These are phyloP conservation scores for Fusarium graminum DNA, from an alignment of 2,329 filamentous ascomycete genomes.

Conservation along the genomic window DNA sequence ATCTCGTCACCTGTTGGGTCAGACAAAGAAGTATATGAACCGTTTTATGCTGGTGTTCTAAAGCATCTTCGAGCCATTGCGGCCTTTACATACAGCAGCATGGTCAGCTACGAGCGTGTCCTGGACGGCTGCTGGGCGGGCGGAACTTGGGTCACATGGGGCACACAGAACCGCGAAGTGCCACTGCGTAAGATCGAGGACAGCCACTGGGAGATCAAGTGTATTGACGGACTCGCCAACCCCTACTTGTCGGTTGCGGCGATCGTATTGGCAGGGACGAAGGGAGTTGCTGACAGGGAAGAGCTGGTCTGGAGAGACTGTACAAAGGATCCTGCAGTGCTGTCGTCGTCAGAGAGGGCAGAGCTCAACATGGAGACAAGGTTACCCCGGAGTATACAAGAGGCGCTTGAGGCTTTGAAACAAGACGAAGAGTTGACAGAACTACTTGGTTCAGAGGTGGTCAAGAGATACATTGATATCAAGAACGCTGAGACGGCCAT, in stretches of 20 bases:
- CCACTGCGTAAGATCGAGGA: constrained; percentile 75
- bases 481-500: constrained; percentile 69
- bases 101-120: constrained; percentile 76
- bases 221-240: constrained; percentile 83
- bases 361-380: constrained; percentile 66
- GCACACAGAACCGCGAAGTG: constrained; percentile 82
- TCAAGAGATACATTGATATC: constrained; percentile 68
- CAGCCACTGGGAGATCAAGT: constrained; percentile 83
- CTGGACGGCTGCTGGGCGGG: constrained; percentile 80
- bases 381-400: constrained; percentile 67
- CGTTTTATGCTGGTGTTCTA: constrained; percentile 80
- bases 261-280: constrained; percentile 51
- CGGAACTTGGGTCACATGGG: constrained; percentile 84
- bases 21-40: constrained; percentile 63
- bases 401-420: constrained; percentile 66
- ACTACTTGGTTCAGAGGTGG: constrained; percentile 63
- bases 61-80: constrained; percentile 73
- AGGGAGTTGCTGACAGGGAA: constrained; percentile 49
- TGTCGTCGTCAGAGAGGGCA: constrained; percentile 62
- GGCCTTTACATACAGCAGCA: constrained; percentile 76
- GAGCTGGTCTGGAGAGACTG: constrained; percentile 67
- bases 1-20: constrained; percentile 63
- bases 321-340: constrained; percentile 63
- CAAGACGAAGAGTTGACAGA: constrained; percentile 61
- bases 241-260: constrained; percentile 71